phyloP scores from a whole-genome alignment of 345 rosid species.

The Syzygium aromaticum region DNA sequence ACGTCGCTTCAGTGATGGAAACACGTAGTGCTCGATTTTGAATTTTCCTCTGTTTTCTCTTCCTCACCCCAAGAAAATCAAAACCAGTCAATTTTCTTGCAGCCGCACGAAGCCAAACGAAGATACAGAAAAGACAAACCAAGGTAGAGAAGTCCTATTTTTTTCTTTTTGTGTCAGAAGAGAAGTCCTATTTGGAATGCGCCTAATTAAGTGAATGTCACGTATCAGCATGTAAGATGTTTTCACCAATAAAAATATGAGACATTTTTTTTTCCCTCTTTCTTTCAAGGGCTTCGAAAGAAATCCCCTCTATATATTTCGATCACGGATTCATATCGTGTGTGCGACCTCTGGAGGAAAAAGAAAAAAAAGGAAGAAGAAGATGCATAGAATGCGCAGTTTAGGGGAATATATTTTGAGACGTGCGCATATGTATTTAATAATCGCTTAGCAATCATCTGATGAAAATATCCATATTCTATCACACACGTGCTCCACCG shows the following conservation, averaged over 20 bases:
- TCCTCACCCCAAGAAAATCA: background rate
- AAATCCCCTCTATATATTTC: background rate
- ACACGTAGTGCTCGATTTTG: background rate
- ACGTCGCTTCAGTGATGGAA: background rate
- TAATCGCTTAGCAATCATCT: background rate
- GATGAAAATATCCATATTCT: background rate
- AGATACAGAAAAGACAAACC: background rate
- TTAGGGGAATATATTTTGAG: background rate
- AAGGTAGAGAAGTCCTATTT: background rate
- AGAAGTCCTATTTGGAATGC: background rate
- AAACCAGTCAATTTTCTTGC: background rate
- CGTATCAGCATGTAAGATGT: fast-evolving
- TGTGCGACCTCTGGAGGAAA: background rate
- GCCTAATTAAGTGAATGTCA: background rate
- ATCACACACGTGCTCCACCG: background rate
- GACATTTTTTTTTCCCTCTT: background rate
- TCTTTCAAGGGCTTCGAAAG: background rate
- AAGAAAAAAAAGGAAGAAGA: too few relatives aligned
- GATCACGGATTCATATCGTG: too few relatives aligned
- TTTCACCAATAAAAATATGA: background rate
- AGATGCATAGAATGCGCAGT: background rate
- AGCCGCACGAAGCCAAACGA: background rate
- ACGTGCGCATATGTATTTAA: background rate
- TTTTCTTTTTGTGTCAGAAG: too few relatives aligned
- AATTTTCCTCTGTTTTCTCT: background rate